Conservation (phyloP, 352 stramenopile genomes). For the Peronospora tabacina region DNA sequence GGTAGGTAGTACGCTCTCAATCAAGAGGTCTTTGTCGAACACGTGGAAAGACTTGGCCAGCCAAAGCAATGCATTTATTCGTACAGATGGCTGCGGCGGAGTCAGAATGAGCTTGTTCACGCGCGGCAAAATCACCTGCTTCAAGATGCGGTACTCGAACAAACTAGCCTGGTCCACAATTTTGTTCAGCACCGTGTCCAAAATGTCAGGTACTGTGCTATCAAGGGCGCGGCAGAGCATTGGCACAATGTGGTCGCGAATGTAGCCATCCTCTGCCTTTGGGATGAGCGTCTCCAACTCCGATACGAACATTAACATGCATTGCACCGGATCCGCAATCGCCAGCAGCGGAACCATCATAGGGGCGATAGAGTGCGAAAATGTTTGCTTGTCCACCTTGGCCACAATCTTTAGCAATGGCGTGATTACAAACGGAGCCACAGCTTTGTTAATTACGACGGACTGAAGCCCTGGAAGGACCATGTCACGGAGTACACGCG, state of each 20-base stretch:
- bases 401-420: constrained; percentile 83
- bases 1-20: constrained; percentile 77
- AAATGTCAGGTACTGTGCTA: constrained; percentile 76
- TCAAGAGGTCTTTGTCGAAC: constrained; percentile 82
- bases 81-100: constrained; percentile 72
- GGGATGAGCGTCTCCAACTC: constrained; percentile 74
- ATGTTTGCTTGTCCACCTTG: constrained; percentile 83
- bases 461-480: constrained; percentile 71
- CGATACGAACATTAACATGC: constrained; percentile 88
- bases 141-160: constrained; percentile 86
- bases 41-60: constrained; percentile 85
- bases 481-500: constrained; percentile 76
- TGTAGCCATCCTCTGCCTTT: constrained; percentile 83
- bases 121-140: constrained; percentile 77
- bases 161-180: constrained; percentile 81
- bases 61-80: constrained; percentile 82
- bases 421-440: constrained; percentile 83
- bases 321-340: constrained; percentile 83
- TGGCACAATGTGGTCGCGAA: constrained; percentile 83
- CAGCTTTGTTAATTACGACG: constrained; percentile 78
- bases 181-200: constrained; percentile 85
- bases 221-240: constrained; percentile 82
- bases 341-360: constrained; percentile 78
- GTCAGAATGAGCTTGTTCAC: constrained; percentile 85
- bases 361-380: constrained; percentile 59